Evolutionary conservation across 805 yeast species (phyloP).

Genomic region (Priceomyces fermenticarens): DNA sequence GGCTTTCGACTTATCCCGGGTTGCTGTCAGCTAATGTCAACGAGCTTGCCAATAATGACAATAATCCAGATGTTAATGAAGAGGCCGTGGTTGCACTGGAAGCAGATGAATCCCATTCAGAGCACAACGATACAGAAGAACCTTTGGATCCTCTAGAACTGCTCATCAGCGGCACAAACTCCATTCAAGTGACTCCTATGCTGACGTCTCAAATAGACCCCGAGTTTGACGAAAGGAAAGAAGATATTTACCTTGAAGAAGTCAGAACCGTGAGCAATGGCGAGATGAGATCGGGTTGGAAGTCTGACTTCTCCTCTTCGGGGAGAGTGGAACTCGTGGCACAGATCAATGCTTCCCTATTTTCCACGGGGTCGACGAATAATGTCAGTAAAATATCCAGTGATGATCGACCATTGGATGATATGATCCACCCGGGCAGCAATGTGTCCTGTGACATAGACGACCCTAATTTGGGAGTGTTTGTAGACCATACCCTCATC

Average conservation of each 20-base stretch:
- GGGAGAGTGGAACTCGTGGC: constrained; percentile 82
- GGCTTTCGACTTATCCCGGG: constrained; percentile 8
- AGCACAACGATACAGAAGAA: constrained; percentile 9
- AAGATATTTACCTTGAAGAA: constrained; percentile 62
- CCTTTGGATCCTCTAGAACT: constrained; percentile 22
- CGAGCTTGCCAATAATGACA: too few species aligned
- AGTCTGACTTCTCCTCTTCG: constrained; percentile 74
- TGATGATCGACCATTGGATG: constrained; percentile 23
- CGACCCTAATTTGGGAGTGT: constrained; percentile 77
- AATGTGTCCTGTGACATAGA: constrained; percentile 76
- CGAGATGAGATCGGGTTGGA: constrained; percentile 91
- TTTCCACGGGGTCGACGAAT: constrained; percentile 51
- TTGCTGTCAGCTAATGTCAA: not conserved
- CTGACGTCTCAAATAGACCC: too few species aligned
- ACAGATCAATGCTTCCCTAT: constrained; percentile 58
- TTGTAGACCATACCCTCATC: constrained; percentile 70
- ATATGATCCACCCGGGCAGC: constrained; percentile 34
- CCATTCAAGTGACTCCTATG: too few species aligned
- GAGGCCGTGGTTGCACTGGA: not conserved
- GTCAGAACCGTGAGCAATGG: constrained; percentile 71
- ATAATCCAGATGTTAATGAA: too few species aligned
- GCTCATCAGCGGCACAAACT: constrained; percentile 19
- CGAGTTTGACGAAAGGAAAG: constrained; percentile 5
- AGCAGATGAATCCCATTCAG: not conserved
- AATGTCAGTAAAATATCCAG: constrained; percentile 46